These are phyloP conservation scores for Neurospora africana DNA, from an alignment of 495 filamentous ascomycete genomes.

Conservation along the genomic window DNA sequence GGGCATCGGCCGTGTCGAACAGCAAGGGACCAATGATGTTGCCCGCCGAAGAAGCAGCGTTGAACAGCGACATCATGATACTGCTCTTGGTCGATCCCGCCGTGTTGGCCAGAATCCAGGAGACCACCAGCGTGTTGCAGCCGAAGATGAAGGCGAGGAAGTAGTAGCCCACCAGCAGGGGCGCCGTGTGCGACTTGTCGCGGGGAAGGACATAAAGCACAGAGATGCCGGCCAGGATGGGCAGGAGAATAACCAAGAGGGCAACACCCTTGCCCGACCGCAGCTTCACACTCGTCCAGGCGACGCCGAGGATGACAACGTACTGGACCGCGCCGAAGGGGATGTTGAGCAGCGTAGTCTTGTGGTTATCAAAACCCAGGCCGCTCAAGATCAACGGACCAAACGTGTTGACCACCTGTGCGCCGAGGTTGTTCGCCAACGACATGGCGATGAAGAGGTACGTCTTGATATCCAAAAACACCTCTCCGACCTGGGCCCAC, in stretches of 20 bases:
- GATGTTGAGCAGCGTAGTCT: constrained; percentile 53
- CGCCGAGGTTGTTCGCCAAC: constrained; percentile 51
- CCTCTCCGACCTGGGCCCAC: constrained; percentile 32
- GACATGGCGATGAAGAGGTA: constrained; percentile 41
- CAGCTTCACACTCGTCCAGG: constrained; percentile 40
- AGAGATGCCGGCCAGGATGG: constrained; percentile 46
- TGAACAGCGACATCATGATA: constrained; percentile 47
- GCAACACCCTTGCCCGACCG: constrained; percentile 33
- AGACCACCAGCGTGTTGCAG: constrained; percentile 36
- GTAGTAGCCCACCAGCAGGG: constrained; percentile 50
- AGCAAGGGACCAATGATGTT: constrained; percentile 62
- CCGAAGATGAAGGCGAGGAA: constrained; percentile 52
- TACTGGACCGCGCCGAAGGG: constrained; percentile 51
- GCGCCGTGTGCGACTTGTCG: constrained; percentile 25
- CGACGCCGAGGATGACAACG: constrained; percentile 43
- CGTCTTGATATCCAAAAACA: constrained; percentile 35
- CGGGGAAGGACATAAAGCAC: constrained; percentile 45
- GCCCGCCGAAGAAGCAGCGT: constrained; percentile 49
- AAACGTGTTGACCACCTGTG: constrained; percentile 48
- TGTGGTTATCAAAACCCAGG: constrained; percentile 47
- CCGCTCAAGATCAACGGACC: constrained; percentile 53
- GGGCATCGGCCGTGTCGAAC: constrained; percentile 49
- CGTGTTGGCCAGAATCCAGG: constrained; percentile 47
- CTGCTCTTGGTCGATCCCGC: constrained; percentile 65
- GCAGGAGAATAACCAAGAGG: constrained; percentile 43